Evolutionary conservation across 768 basidiomycete genomes (phyloP).

Genomic region (Tulasnella calospora): DNA sequence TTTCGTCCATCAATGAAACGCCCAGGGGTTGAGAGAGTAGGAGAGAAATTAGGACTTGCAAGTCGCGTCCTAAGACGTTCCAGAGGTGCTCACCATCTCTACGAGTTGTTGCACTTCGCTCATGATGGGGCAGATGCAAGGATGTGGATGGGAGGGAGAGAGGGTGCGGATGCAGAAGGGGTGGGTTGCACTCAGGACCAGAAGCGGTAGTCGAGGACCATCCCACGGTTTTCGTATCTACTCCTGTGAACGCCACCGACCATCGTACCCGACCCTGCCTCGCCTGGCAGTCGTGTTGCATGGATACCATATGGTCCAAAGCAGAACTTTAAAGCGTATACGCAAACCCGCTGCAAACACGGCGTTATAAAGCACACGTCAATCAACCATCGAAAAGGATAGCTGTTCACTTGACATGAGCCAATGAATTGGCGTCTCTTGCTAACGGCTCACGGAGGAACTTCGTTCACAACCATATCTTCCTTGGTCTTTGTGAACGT

Average conservation of each 20-base stretch:
- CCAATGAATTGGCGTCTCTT: no score
- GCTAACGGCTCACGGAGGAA: no score
- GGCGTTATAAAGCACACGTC: no score
- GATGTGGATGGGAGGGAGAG: slow-evolving; percentile 1
- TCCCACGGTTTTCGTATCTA: neutral
- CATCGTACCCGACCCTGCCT: neutral
- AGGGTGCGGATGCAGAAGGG: slow-evolving; percentile 7
- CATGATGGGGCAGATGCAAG: neutral
- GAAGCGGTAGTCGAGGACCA: neutral
- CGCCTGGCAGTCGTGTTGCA: neutral
- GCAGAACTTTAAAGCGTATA: neutral
- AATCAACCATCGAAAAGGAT: no score
- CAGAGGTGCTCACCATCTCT: slow-evolving; percentile 45
- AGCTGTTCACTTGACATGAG: no score
- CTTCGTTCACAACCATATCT: no score
- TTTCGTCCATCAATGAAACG: slow-evolving; percentile 33
- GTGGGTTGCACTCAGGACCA: slow-evolving; percentile 13
- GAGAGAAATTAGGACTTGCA: slow-evolving; percentile 12
- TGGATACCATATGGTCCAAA: neutral
- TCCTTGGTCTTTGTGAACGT: no score
- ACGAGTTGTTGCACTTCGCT: slow-evolving; percentile 57
- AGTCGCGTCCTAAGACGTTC: neutral
- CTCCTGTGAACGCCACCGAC: neutral
- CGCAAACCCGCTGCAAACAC: neutral
- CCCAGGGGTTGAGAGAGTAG: neutral